Base-by-base conservation (phyloP, 2,329 filamentous ascomycete species). In the Paecilomyces sp. region DNA sequence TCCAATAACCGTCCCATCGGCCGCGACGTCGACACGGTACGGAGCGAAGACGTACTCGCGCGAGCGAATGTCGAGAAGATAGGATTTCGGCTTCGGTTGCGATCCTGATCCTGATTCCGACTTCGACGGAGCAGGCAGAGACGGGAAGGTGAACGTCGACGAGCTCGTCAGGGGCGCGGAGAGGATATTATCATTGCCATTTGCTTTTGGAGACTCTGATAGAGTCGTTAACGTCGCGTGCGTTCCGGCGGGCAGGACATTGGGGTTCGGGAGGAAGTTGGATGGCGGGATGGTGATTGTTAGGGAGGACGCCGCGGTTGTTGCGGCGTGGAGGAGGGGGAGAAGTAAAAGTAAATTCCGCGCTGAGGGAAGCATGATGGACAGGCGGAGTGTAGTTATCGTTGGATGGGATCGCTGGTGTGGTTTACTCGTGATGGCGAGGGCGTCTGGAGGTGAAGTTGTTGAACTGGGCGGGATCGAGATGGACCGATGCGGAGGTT, bases 61-160 rank as follows among this genome's bases (percentile, higher is more conserved):
- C 71, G 87, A 88, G 77, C 92, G 86, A 55, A 97, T 82, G 66
- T 94, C 91, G 55, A 89, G 86, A 5, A 97, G 83, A 73, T 97
- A 97, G 60, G 87, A 90, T 0, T 70, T 61, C 52, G 12, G 28
- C 15, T 18, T 88, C 89, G 0, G 82, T 73, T 4, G 61, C 31
- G 15, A 15, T 8, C 28, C 50, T 57, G 1, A 61, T 13, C 3
- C 4, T 28, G 18, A n/a, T 33, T 28, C 25, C 13, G 22, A 24
- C 11, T 5, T 6, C 22, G 54, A 28, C 1, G 33, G 24, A 15
- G 55, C 9, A 33, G 33, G n/a, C 57, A 96, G 81, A 67, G 92
- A 87, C 65, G 76, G 77, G 80, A 97, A 96, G 63, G 85, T 81
- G 70, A 97, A 91, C 25, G 85, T 86, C 73, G 90, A 89, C 66